These are phyloP conservation scores for Beauveria scarabaeidicola DNA, from an alignment of 2,329 filamentous ascomycete genomes.

Conservation along the genomic window DNA sequence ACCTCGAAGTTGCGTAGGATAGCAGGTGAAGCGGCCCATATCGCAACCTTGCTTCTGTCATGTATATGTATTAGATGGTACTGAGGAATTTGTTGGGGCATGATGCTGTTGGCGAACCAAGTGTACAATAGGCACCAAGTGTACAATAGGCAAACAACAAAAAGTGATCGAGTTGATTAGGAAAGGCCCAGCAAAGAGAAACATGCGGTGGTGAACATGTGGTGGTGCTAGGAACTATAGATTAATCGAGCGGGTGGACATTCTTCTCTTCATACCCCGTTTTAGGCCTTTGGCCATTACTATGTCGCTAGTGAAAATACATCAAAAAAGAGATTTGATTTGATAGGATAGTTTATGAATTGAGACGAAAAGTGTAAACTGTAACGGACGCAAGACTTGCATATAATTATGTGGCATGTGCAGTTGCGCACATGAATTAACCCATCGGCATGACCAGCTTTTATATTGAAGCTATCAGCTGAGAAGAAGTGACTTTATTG, in stretches of 20 bases:
- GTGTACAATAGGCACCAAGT: neutral
- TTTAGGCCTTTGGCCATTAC: neutral
- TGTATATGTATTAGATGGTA: neutral
- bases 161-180: neutral
- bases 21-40: neutral
- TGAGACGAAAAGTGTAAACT: no score
- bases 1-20: constrained; percentile 24
- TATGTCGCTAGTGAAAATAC: neutral
- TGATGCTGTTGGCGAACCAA: neutral
- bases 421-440: no score
- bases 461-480: no score
- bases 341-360: no score
- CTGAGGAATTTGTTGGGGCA: neutral
- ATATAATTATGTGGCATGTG: no score
- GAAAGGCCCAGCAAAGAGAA: neutral
- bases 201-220: no score
- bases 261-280: neutral
- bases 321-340: neutral
- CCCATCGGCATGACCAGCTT: no score
- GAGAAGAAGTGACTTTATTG: no score
- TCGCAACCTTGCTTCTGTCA: neutral
- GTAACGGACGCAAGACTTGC: no score
- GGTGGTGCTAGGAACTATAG: neutral
- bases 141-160: neutral
- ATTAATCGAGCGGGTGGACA: neutral